A percentile compares a stretch with the other conserved stretches of the same genome.
phyloP scores from a whole-genome alignment of 2,329 filamentous ascomycete genomes.

The Aspergillus ochraceoroseus region DNA sequence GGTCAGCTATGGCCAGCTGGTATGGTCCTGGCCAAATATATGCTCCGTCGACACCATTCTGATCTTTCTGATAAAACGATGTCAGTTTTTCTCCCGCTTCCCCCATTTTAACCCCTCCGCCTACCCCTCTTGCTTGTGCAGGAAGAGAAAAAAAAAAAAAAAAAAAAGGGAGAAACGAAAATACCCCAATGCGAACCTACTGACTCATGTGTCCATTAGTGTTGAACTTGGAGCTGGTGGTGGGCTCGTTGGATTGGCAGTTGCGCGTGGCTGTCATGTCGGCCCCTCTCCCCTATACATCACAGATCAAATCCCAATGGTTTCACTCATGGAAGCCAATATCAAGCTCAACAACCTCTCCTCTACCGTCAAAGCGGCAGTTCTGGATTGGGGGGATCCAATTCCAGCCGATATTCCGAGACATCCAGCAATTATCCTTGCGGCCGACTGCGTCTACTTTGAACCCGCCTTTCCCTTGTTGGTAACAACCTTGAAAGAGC shows the following conservation, averaged over 20 bases:
- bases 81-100: constrained; percentile 49
- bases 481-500: constrained; percentile 67
- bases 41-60: constrained; percentile 68
- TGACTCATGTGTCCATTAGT: constrained; percentile 45
- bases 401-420: constrained; percentile 35
- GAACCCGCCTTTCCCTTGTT: constrained; percentile 91
- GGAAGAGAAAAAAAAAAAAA: background rate
- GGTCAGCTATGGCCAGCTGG: constrained; percentile 94
- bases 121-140: too few species aligned
- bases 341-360: constrained; percentile 72
- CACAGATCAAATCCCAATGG: constrained; percentile 85
- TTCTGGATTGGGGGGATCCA: constrained; percentile 71
- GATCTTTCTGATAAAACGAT: constrained; percentile 64
- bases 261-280: constrained; percentile 54
- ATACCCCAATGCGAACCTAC: constrained; percentile 1
- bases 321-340: constrained; percentile 79
- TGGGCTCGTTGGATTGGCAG: constrained; percentile 69
- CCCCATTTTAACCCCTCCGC: background rate
- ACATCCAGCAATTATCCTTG: constrained; percentile 76
- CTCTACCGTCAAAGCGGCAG: constrained; percentile 57
- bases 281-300: constrained; percentile 59
- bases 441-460: constrained; percentile 95
- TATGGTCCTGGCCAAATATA: constrained; percentile 78
- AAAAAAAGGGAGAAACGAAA: background rate
- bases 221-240: constrained; percentile 89